phyloP scores from a whole-genome alignment of 495 filamentous ascomycete species.

The Gamarada debralockiae region DNA sequence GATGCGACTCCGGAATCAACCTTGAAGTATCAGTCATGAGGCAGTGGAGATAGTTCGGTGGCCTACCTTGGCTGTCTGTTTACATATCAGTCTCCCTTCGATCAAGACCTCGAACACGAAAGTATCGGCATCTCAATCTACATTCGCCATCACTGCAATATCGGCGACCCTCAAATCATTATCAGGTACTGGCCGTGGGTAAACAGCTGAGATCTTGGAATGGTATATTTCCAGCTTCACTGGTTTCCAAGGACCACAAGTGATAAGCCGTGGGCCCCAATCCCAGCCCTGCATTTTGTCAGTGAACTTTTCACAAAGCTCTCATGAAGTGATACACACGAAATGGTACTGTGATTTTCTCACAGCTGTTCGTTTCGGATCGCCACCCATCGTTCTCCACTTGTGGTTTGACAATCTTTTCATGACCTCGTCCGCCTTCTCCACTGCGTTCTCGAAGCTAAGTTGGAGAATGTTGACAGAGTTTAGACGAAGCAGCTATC shows the following conservation, averaged over 20 bases:
- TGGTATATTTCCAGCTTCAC: constrained; percentile 59
- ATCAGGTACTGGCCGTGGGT: constrained; percentile 42
- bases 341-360: not conserved
- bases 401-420: not conserved
- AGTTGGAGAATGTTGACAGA: not conserved
- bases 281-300: constrained; percentile 26
- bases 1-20: too few species aligned
- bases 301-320: constrained; percentile 20
- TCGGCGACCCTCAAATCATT: constrained; percentile 31
- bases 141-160: constrained; percentile 16
- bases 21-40: too few species aligned
- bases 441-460: not conserved
- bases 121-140: constrained; percentile 16
- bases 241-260: constrained; percentile 68
- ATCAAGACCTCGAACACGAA: too few species aligned
- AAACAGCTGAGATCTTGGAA: constrained; percentile 53
- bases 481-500: not conserved
- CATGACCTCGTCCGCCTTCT: not conserved
- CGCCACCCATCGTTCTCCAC: not conserved
- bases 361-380: not conserved
- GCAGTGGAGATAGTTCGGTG: not conserved
- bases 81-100: too few species aligned
- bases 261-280: constrained; percentile 71
- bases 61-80: too few species aligned
- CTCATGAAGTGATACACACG: not conserved